Evolutionary conservation across 192 early-diverging fungal species (phyloP), one percentile per base, ranked within the genome.

Genomic region (Physocladia obscura): DNA sequence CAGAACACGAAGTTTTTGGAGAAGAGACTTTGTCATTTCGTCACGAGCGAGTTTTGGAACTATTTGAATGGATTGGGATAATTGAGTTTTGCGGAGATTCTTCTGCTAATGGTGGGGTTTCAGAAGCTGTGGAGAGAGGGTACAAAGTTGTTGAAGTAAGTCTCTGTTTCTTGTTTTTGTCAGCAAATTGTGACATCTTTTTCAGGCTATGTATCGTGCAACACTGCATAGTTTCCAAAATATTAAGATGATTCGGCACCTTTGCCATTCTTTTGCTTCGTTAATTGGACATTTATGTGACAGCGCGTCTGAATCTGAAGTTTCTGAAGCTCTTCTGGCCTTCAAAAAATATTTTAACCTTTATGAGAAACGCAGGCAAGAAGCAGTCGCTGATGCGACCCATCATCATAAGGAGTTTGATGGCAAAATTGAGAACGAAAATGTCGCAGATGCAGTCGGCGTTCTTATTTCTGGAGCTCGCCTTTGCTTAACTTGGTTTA

Each of bases 151-250:
- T 85, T 26, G 79, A 85, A 69, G 77, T 78, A 52, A 21, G 49
- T 56, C 30, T 13, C 40, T 63, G 21, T 32, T n/a, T n/a, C n/a
- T n/a, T 47, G 71, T 74, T 57, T 2, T 47, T n/a, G 40, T n/a
- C 8, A n/a, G 8, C n/a, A n/a, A 44, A 8, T 44, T 8, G n/a
- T 58, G n/a, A 70, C 21, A 4, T 30, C 38, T 65, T 2, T 67
- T 55, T 49, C 2, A 81, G 80, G 68, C 64, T 13, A 36, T 85
- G 48, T 85, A 85, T 68, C 57, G 81, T 2, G 84, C 77, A 21
- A 83, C 84, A 13, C 74, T 69, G 32, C 79, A 83, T 52, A 79
- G 81, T 2, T 85, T 81, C 63, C 79, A 85, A 51, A 79, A 77
- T 4, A 67, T 85, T 51, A 76, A 72, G 34, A 19, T 85, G 11